Conservation (phyloP, 352 stramenopile species). For the Phytophthora tubulina region DNA sequence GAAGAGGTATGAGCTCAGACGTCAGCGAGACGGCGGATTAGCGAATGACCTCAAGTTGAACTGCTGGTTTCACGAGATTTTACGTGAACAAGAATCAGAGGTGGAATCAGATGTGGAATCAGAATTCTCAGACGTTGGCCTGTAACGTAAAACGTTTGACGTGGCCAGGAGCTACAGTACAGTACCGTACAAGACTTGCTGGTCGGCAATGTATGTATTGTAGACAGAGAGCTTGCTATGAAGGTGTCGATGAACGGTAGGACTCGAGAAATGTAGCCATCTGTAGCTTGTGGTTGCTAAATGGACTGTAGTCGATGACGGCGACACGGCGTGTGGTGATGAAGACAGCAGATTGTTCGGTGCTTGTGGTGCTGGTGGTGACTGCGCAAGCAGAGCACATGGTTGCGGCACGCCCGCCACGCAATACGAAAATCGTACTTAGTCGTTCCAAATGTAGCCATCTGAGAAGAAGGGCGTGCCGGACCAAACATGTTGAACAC, state of each 20-base stretch:
- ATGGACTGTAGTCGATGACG: neutral
- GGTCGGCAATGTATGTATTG: neutral
- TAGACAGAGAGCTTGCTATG: neutral
- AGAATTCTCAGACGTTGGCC: neutral
- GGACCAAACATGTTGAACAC: no score
- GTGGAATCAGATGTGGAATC: slow-evolving; percentile 4
- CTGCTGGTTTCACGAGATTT: slow-evolving; percentile 29
- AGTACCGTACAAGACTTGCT: neutral
- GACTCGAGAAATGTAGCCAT: neutral
- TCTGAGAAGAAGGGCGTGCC: neutral
- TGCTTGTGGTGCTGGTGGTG: neutral
- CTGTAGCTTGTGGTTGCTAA: neutral
- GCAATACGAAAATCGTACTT: slow-evolving; percentile 23
- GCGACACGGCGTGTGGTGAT: slow-evolving; percentile 5
- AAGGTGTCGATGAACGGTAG: no score
- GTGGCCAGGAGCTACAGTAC: neutral
- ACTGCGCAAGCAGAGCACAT: slow-evolving; percentile 27
- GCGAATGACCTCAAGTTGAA: slow-evolving; percentile 42
- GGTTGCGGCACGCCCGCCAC: slow-evolving; percentile 12
- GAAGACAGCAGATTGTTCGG: neutral
- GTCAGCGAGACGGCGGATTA: slow-evolving; percentile 6
- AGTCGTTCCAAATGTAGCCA: neutral
- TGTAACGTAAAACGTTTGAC: neutral
- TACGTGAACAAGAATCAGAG: slow-evolving; percentile 22
- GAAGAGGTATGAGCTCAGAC: neutral